Evolutionary conservation across 2,329 filamentous ascomycete species (phyloP).

Genomic region (Hymenoscyphus fraxineus): DNA sequence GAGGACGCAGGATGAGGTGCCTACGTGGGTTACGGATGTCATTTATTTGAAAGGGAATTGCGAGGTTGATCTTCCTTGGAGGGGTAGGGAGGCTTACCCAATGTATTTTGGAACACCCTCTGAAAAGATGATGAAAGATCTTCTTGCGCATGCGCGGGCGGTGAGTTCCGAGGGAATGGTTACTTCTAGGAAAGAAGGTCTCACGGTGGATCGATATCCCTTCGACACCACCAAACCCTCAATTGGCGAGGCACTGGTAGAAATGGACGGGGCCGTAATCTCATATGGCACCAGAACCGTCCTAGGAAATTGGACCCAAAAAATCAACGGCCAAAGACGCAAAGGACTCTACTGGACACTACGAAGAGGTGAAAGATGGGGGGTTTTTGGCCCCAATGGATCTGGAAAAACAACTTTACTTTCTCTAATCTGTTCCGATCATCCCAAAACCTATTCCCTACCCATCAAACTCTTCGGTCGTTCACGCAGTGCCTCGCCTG

Average conservation of each 20-base stretch:
- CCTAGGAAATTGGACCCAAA: conserved; percentile 75
- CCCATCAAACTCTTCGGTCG: conserved; percentile 84
- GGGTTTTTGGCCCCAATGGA: conserved; percentile 88
- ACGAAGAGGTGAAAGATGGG: conserved; percentile 80
- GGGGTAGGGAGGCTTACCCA: conserved; percentile 48
- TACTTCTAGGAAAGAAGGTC: neutral
- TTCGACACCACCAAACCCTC: conserved; percentile 11
- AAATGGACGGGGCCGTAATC: conserved; percentile 83
- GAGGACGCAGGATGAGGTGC: conserved; percentile 80
- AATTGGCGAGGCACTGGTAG: conserved; percentile 67
- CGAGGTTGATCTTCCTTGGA: conserved; percentile 60
- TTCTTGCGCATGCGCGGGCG: too few relatives aligned
- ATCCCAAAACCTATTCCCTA: conserved; percentile 88
- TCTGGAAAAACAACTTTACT: conserved; percentile 95
- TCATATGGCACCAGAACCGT: conserved; percentile 74
- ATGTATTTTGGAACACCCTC: too few relatives aligned
- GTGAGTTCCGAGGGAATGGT: neutral
- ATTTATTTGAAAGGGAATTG: conserved; percentile 67
- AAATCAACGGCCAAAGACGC: conserved; percentile 40
- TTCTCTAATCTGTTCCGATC: conserved; percentile 89
- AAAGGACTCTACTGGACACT: conserved; percentile 80
- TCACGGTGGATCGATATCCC: conserved; percentile 26
- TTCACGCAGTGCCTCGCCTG: conserved; percentile 69
- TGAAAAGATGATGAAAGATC: too few relatives aligned
- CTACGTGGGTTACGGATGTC: conserved; percentile 86